Evolutionary conservation across 1,139 yeast genomes (phyloP).

Genomic region (Pichia cactophila): DNA sequence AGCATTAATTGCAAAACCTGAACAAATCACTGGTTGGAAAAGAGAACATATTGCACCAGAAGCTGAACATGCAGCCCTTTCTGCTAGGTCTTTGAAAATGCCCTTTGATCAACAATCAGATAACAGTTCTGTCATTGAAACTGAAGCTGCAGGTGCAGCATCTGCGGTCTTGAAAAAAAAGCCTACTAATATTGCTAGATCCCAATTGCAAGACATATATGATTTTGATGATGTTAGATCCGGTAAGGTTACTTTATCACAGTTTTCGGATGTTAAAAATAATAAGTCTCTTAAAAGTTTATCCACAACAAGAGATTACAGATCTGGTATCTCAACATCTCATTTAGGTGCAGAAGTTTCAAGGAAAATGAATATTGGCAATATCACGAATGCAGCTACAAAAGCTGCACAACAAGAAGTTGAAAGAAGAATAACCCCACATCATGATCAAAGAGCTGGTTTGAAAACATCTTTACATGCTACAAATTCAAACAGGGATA

Average conservation of each 20-base stretch:
- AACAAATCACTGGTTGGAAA: conserved; percentile 39
- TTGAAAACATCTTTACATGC: conserved; percentile 8
- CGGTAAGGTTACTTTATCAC: conserved; percentile 31
- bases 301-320: conserved; percentile 17
- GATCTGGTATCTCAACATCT: conserved; percentile 36
- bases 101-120: conserved; percentile 12
- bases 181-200: conserved; percentile 21
- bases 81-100: conserved; percentile 28
- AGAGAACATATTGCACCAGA: conserved; percentile 34
- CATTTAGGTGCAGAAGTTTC: conserved; percentile 33
- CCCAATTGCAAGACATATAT: conserved; percentile 30
- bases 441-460: conserved; percentile 12
- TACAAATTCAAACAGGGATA: not conserved
- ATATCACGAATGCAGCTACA: conserved; percentile 33
- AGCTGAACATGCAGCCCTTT: conserved; percentile 35
- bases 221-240: conserved; percentile 36
- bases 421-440: conserved; percentile 34
- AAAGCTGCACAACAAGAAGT: conserved; percentile 36
- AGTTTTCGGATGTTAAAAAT: conserved; percentile 18
- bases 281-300: conserved; percentile 16
- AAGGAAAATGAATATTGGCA: conserved; percentile 25
- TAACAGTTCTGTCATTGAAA: conserved; percentile 20
- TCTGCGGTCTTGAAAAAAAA: conserved; percentile 24
- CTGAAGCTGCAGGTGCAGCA: conserved; percentile 28
- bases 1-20: conserved; percentile 49